A percentile compares a stretch with the other conserved stretches of the same genome.
Evolutionary conservation across 306 rosid species (phyloP).

Genomic region (Acacia confusa): DNA sequence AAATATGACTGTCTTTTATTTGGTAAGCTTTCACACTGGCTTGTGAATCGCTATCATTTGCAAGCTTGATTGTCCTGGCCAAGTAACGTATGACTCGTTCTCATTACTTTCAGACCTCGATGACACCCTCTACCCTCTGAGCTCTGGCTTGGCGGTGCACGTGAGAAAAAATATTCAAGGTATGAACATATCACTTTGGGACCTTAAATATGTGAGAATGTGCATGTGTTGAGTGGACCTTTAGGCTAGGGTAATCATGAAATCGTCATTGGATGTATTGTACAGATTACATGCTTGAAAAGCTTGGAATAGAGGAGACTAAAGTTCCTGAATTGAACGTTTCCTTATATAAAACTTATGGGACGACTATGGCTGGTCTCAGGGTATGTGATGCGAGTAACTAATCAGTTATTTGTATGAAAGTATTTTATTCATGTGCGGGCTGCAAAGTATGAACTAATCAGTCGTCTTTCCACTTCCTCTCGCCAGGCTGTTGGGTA

Average conservation of each 20-base stretch:
- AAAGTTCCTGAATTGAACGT: constrained; percentile 54
- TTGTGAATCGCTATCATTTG: background rate
- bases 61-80: background rate
- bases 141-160: constrained; percentile 62
- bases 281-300: constrained; percentile 68
- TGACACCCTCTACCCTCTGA: constrained; percentile 87
- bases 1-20: constrained; percentile 78
- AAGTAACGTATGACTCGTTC: background rate
- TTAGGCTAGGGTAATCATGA: background rate
- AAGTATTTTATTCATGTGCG: background rate
- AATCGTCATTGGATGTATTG: background rate
- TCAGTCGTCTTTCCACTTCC: constrained; percentile 11
- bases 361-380: constrained; percentile 95
- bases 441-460: constrained; percentile 1
- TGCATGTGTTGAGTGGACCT: background rate
- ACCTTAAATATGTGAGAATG: background rate
- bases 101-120: constrained; percentile 66
- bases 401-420: background rate
- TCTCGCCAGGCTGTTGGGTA: constrained; percentile 71
- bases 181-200: constrained; percentile 14
- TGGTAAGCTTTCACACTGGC: constrained; percentile 43
- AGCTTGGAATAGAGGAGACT: constrained; percentile 68
- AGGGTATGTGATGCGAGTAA: constrained; percentile 45
- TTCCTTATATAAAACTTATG: constrained; percentile 70
- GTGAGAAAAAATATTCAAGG: constrained; percentile 70